A percentile compares a stretch with the other conserved stretches of the same genome.
phyloP scores from a whole-genome alignment of 2,329 filamentous ascomycete genomes.

The Clarireedia sp. region DNA sequence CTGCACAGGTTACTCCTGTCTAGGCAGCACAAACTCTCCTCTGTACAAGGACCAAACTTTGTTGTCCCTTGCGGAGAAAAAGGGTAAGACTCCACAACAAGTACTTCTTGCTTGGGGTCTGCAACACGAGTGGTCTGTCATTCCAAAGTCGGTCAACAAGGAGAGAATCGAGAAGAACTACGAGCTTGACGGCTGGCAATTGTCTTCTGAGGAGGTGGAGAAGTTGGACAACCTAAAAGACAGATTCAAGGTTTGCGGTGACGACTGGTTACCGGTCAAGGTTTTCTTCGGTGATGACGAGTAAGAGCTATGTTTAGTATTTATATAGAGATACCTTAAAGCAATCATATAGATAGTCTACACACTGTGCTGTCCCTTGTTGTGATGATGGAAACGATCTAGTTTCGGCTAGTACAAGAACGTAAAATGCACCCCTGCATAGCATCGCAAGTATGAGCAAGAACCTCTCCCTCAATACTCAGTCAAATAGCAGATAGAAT shows the following conservation, averaged over 20 bases:
- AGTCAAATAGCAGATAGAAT: too few species aligned
- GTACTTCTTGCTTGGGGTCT: conserved; percentile 74
- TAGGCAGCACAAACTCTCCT: conserved; percentile 63
- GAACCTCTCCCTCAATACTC: too few species aligned
- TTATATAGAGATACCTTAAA: conserved; percentile 9
- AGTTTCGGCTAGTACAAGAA: background rate
- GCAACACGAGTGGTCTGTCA: conserved; percentile 72
- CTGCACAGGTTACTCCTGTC: conserved; percentile 65
- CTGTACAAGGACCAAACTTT: conserved; percentile 60
- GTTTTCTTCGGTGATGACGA: conserved; percentile 82
- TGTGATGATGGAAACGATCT: background rate
- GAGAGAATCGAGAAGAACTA: conserved; percentile 70
- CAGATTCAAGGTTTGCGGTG: conserved; percentile 77
- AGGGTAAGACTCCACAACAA: conserved; percentile 66
- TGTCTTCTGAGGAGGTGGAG: conserved; percentile 65
- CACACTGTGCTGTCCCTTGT: background rate
- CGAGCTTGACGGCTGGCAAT: conserved; percentile 63
- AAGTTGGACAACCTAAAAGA: conserved; percentile 39
- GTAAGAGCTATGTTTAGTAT: conserved; percentile 35
- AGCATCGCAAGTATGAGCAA: too few species aligned
- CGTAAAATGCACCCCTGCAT: too few species aligned
- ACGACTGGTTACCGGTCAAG: conserved; percentile 65
- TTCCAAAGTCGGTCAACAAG: conserved; percentile 75
- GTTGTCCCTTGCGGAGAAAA: conserved; percentile 52
- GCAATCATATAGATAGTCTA: background rate